Evolutionary conservation across 2,329 filamentous ascomycete species (phyloP).

Genomic region (Colletotrichum spaethianum): DNA sequence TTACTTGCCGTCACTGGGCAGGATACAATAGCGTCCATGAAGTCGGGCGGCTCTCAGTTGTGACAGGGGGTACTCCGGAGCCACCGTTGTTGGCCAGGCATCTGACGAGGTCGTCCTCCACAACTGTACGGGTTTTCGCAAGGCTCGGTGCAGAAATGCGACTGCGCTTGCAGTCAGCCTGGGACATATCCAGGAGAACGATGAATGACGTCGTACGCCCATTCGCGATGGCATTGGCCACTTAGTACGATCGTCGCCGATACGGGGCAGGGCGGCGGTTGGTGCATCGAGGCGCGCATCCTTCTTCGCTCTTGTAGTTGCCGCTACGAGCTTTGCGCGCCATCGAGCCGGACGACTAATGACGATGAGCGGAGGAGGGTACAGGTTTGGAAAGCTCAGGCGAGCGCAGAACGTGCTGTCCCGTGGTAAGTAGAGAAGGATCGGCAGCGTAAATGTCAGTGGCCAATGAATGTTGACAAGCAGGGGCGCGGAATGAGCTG

Average conservation of each 20-base stretch:
- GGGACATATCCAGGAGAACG: background rate
- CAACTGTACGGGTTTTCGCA: background rate
- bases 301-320: constrained; percentile 6
- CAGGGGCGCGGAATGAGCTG: constrained; percentile 27
- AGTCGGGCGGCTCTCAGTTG: background rate
- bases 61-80: background rate
- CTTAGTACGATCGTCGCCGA: constrained; percentile 6
- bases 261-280: constrained; percentile 1
- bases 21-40: background rate
- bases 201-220: constrained; percentile 17
- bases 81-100: background rate
- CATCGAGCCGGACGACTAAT: constrained; percentile 24
- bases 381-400: constrained; percentile 19
- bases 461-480: constrained; percentile 24
- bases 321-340: constrained; percentile 22
- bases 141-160: background rate
- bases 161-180: background rate
- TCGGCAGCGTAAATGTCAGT: constrained; percentile 25
- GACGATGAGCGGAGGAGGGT: constrained; percentile 22
- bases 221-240: constrained; percentile 5
- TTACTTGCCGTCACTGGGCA: constrained; percentile 6
- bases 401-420: constrained; percentile 12
- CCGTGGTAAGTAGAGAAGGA: constrained; percentile 17
- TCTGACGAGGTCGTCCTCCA: background rate
- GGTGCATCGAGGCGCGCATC: constrained; percentile 10